Conservation (phyloP, 805 yeast species). For the Torulaspora delbrueckii region DNA sequence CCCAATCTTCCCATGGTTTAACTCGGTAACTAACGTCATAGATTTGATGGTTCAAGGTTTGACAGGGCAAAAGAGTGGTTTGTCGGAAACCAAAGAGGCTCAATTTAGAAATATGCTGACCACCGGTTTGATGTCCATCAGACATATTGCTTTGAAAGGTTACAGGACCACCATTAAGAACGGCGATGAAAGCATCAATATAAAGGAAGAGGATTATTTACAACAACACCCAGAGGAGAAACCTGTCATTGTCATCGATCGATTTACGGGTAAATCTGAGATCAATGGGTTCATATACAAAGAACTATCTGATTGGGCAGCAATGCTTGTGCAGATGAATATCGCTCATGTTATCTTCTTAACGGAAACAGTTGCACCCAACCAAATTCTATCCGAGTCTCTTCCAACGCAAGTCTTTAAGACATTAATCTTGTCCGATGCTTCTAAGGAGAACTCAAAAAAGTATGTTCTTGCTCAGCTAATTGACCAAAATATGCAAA, state of each 20-base stretch:
- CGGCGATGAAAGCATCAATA: conserved; percentile 31
- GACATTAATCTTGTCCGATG: conserved; percentile 71
- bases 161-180: conserved; percentile 35
- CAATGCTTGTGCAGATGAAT: conserved; percentile 66
- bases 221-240: conserved; percentile 81
- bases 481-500: conserved; percentile 18
- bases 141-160: conserved; percentile 53
- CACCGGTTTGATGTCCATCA: conserved; percentile 66
- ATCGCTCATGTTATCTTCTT: conserved; percentile 85
- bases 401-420: conserved; percentile 87
- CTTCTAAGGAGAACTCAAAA: conserved; percentile 63
- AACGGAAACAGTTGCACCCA: conserved; percentile 78
- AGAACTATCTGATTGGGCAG: conserved; percentile 85
- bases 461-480: conserved; percentile 62
- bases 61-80: conserved; percentile 90
- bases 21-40: conserved; percentile 66
- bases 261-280: conserved; percentile 58
- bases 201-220: conserved; percentile 74
- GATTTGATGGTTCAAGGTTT: conserved; percentile 86
- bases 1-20: conserved; percentile 92
- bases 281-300: conserved; percentile 62
- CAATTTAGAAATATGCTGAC: conserved; percentile 78
- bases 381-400: conserved; percentile 60
- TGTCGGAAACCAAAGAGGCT: conserved; percentile 74
- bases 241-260: conserved; percentile 80